Evolutionary conservation across 2,329 filamentous ascomycete genomes (phyloP).

Genomic region (Apiospora hydei): DNA sequence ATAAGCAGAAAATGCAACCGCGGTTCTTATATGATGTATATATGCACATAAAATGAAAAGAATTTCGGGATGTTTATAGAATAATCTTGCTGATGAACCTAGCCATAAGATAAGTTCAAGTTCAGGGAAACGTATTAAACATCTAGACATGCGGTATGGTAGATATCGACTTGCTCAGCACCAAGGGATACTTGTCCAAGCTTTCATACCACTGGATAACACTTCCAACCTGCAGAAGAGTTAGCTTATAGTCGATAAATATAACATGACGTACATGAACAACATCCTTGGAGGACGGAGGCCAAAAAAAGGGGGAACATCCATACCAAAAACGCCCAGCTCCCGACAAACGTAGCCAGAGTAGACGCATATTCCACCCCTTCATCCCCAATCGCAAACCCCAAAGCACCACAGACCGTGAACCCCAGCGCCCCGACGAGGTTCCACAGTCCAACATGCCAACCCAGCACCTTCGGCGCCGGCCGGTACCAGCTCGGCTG

Average conservation of each 20-base stretch:
- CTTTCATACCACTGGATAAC: constrained; percentile 57
- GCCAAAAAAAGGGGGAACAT: not conserved
- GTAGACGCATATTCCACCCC: constrained; percentile 52
- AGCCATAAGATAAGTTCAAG: no score
- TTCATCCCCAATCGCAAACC: constrained; percentile 51
- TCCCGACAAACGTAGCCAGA: constrained; percentile 58
- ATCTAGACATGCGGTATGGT: not conserved
- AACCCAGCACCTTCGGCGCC: constrained; percentile 63
- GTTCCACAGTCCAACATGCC: constrained; percentile 74
- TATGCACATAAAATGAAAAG: no score
- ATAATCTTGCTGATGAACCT: no score
- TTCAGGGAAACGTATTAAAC: not conserved
- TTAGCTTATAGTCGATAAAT: constrained; percentile 41
- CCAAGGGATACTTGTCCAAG: constrained; percentile 54
- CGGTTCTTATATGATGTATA: no score
- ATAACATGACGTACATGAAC: constrained; percentile 33
- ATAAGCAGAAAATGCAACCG: no score
- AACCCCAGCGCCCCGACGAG: constrained; percentile 69
- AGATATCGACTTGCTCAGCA: not conserved
- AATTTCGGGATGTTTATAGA: no score
- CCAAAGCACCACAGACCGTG: constrained; percentile 65
- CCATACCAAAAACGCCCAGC: constrained; percentile 55
- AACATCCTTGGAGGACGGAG: not conserved
- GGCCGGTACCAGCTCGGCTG: constrained; percentile 69
- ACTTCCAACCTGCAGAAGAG: constrained; percentile 48